Evolutionary conservation across 805 yeast species (phyloP).

Genomic region (Lipomyces yamanashiensis): DNA sequence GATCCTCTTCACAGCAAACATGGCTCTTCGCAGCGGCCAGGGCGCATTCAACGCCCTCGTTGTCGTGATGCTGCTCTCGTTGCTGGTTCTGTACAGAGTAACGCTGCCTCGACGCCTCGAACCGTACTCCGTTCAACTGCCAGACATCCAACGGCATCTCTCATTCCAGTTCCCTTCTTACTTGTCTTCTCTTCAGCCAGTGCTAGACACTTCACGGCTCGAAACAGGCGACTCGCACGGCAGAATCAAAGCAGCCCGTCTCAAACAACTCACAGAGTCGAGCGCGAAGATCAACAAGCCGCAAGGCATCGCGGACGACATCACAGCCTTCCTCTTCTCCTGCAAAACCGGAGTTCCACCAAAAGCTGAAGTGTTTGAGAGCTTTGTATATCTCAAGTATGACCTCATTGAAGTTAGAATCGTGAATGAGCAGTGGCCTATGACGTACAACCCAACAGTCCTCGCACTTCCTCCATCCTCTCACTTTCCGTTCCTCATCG

Average conservation of each 20-base stretch:
- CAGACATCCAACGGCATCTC: slow-evolving; percentile 22
- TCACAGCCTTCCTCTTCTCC: slow-evolving; percentile 8
- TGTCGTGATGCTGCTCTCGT: slow-evolving; percentile 18
- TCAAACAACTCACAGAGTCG: slow-evolving; percentile 2
- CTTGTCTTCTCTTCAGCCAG: background rate
- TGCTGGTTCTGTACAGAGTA: slow-evolving; percentile 6
- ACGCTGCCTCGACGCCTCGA: slow-evolving; percentile 20
- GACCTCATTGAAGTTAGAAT: slow-evolving; percentile 27
- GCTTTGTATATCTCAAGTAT: slow-evolving; percentile 25
- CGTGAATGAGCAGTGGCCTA: slow-evolving; percentile 22
- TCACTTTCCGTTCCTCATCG: slow-evolving; percentile 33
- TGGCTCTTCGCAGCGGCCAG: slow-evolving; percentile 8
- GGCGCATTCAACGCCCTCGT: slow-evolving; percentile 8
- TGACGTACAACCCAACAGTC: slow-evolving; percentile 35
- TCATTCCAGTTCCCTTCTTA: slow-evolving; percentile 13
- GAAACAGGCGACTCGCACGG: slow-evolving; percentile 5
- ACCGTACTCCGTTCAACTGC: slow-evolving; percentile 12
- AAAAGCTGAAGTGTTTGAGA: slow-evolving; percentile 23
- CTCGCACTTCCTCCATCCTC: slow-evolving; percentile 34
- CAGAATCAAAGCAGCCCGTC: background rate
- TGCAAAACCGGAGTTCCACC: slow-evolving; percentile 16
- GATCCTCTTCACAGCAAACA: background rate
- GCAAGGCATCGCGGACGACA: background rate
- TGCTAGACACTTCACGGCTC: background rate
- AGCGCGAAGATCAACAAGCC: background rate